A percentile compares a stretch with the other conserved stretches of the same genome.
Conservation (phyloP, 2,329 filamentous ascomycete genomes). For the Dactylellina sp. region DNA sequence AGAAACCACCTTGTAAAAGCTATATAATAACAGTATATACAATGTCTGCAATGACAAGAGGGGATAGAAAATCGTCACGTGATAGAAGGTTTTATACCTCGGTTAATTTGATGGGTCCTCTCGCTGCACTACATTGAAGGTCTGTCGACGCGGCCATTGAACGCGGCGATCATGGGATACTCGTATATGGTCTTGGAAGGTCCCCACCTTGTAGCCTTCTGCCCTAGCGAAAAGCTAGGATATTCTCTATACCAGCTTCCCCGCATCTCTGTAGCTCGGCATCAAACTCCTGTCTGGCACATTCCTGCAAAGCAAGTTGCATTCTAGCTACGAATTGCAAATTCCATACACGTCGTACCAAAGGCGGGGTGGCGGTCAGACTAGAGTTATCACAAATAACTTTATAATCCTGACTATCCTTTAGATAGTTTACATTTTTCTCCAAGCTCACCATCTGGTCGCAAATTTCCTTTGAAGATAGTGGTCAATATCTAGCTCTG, state of each 20-base stretch:
- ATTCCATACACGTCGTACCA: not conserved
- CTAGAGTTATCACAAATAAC: not conserved
- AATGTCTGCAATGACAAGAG: too few species aligned
- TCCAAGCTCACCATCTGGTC: too few species aligned
- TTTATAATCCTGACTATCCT: too few species aligned
- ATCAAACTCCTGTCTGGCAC: too few species aligned
- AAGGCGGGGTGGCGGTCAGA: constrained; percentile 1
- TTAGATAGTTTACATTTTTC: too few species aligned
- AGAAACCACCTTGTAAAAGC: too few species aligned
- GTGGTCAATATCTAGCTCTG: too few species aligned
- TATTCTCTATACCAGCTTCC: constrained; percentile 9
- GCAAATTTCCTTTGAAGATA: too few species aligned
- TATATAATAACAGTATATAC: too few species aligned
- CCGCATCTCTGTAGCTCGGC: constrained; percentile 11
- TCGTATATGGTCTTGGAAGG: constrained; percentile 4
- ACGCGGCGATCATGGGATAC: constrained; percentile 28
- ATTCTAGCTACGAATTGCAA: not conserved
- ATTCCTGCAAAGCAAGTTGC: too few species aligned
- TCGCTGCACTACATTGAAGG: too few species aligned
- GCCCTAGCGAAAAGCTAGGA: not conserved
- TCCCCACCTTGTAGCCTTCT: not conserved
- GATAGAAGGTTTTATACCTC: constrained; percentile 8
- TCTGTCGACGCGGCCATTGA: not conserved
- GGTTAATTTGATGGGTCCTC: constrained; percentile 18
- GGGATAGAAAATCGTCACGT: too few species aligned